Evolutionary conservation across 495 filamentous ascomycete species (phyloP).

Genomic region (Parathielavia appendiculata): DNA sequence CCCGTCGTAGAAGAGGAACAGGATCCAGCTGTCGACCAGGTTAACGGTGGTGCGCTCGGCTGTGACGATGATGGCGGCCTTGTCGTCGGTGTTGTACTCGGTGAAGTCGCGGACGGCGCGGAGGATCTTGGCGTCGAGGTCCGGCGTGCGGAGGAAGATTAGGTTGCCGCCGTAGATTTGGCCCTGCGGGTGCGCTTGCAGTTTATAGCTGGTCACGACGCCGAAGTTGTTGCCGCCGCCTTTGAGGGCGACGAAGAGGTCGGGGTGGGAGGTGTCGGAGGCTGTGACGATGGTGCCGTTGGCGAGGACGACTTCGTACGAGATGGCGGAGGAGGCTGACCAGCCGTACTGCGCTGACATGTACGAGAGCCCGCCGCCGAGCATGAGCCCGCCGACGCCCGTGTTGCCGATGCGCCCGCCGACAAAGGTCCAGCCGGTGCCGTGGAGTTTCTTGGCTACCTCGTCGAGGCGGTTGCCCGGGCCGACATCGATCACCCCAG

Average conservation of each 20-base stretch:
- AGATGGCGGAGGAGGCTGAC: slow-evolving; percentile 50
- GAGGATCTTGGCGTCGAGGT: slow-evolving; percentile 43
- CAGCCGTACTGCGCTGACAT: slow-evolving; percentile 54
- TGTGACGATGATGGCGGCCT: slow-evolving; percentile 53
- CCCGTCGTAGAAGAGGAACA: slow-evolving; percentile 62
- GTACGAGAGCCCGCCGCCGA: slow-evolving; percentile 44
- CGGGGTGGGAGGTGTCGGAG: slow-evolving; percentile 35
- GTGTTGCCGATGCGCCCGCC: slow-evolving; percentile 48
- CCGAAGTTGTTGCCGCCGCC: slow-evolving; percentile 50
- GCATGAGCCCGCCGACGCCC: slow-evolving; percentile 42
- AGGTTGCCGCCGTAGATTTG: slow-evolving; percentile 54
- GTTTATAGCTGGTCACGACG: slow-evolving; percentile 46
- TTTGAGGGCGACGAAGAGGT: slow-evolving; percentile 42
- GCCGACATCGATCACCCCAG: slow-evolving; percentile 43
- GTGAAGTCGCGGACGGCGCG: slow-evolving; percentile 51
- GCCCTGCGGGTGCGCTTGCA: slow-evolving; percentile 45
- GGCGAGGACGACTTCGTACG: slow-evolving; percentile 54
- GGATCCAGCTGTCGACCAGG: slow-evolving; percentile 50
- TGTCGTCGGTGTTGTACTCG: slow-evolving; percentile 51
- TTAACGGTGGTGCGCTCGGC: slow-evolving; percentile 42
- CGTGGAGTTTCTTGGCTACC: slow-evolving; percentile 45
- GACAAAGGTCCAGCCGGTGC: slow-evolving; percentile 41
- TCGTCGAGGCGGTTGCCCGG: slow-evolving; percentile 49
- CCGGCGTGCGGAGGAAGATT: slow-evolving; percentile 38
- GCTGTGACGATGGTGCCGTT: slow-evolving; percentile 50